Evolutionary conservation across 208 protist species (phyloP).

Genomic region (Vickermania spadyakhi): DNA sequence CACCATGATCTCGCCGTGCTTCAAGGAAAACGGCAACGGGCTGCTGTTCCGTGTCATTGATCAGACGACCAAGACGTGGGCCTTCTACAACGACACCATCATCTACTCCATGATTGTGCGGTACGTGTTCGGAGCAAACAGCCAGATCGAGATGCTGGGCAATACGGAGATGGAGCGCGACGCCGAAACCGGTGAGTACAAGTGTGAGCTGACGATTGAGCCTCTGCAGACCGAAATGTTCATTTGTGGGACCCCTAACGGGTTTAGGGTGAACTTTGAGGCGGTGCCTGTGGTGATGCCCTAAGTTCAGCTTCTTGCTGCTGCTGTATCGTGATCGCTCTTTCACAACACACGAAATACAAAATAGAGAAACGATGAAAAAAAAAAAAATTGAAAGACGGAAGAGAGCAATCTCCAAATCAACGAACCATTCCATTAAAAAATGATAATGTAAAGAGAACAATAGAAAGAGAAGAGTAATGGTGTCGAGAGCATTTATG

Average conservation of each 20-base stretch:
- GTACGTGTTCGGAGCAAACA: slow-evolving; percentile 3
- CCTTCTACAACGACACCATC: slow-evolving; percentile 23
- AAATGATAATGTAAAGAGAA: too few relatives aligned
- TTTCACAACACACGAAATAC: too few relatives aligned
- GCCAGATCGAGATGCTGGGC: slow-evolving; percentile 7
- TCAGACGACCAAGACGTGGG: slow-evolving; percentile 6
- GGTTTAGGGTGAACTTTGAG: slow-evolving; percentile 10
- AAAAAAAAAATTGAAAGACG: too few relatives aligned
- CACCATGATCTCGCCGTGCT: slow-evolving; percentile 58
- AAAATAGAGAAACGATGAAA: too few relatives aligned
- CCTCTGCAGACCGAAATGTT: slow-evolving; percentile 18
- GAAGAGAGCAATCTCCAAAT: too few relatives aligned
- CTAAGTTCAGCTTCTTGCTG: background rate
- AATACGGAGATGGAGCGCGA: slow-evolving; percentile 14
- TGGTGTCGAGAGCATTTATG: too few relatives aligned
- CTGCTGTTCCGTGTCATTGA: slow-evolving; percentile 22
- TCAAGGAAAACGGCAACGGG: slow-evolving; percentile 44
- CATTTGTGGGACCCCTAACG: slow-evolving; percentile 21
- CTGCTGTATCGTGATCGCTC: too few relatives aligned
- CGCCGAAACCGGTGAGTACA: background rate
- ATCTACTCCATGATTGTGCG: slow-evolving; percentile 10
- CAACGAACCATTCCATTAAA: too few relatives aligned
- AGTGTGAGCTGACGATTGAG: background rate
- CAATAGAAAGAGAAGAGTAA: too few relatives aligned
- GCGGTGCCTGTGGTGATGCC: slow-evolving; percentile 6